Evolutionary conservation across 192 early-diverging fungal species (phyloP).

Genomic region (Coemansia sp.): DNA sequence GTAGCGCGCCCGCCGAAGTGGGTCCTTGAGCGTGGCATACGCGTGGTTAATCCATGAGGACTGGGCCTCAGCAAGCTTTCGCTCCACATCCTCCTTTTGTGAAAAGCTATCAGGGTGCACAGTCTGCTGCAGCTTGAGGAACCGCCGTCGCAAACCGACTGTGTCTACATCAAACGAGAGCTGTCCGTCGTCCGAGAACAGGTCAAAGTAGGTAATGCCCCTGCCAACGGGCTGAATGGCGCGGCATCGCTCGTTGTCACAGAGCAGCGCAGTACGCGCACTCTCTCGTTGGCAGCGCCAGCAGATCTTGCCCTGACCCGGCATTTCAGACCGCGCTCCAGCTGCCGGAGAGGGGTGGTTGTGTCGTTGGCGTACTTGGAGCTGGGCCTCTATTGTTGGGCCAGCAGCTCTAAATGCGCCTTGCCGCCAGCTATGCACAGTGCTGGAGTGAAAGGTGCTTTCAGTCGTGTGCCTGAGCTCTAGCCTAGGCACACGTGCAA

Average conservation of each 20-base stretch:
- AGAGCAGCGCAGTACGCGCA: constrained; percentile 55
- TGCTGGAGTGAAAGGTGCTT: not conserved
- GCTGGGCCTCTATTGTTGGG: not conserved
- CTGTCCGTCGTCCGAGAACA: constrained; percentile 49
- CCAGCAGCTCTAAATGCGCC: not conserved
- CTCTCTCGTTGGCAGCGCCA: constrained; percentile 64
- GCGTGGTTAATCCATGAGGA: constrained; percentile 88
- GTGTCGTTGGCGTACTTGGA: not conserved
- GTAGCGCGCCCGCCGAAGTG: constrained; percentile 80
- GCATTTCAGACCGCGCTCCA: not conserved
- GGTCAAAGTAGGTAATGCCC: constrained; percentile 63
- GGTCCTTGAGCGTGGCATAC: constrained; percentile 76
- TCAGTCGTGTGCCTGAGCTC: not conserved
- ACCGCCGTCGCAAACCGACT: constrained; percentile 61
- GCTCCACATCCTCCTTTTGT: constrained; percentile 39
- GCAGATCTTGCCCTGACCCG: constrained; percentile 38
- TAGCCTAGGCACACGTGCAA: not conserved
- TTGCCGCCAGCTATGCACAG: not conserved
- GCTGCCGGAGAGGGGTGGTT: not conserved
- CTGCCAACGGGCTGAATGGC: constrained; percentile 60
- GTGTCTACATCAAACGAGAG: constrained; percentile 70
- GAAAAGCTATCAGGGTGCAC: constrained; percentile 87
- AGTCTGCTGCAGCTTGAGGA: constrained; percentile 74
- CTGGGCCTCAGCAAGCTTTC: constrained; percentile 55
- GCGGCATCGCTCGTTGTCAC: constrained; percentile 60